phyloP scores from a whole-genome alignment of 192 early-diverging fungal genomes.

The Podila verticillata region DNA sequence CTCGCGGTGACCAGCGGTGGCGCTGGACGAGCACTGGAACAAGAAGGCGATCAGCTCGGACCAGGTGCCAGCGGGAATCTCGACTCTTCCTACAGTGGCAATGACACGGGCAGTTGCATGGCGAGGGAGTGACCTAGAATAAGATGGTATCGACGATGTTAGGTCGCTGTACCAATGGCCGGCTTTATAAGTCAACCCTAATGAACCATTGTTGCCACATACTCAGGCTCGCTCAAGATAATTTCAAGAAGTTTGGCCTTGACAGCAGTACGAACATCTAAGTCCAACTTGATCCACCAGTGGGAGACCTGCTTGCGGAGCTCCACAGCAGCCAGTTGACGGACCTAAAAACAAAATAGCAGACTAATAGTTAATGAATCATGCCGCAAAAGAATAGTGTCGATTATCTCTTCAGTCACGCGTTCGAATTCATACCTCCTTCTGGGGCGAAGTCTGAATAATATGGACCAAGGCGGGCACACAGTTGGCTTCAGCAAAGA shows the following conservation, averaged over 20 bases:
- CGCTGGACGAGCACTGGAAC: conserved; percentile 81
- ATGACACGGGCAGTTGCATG: conserved; percentile 89
- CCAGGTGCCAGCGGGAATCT: conserved; percentile 84
- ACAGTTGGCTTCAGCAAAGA: conserved; percentile 73
- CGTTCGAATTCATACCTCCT: conserved; percentile 40
- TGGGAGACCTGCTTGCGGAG: conserved; percentile 82
- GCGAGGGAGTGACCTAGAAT: conserved; percentile 68
- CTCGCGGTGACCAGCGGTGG: conserved; percentile 78
- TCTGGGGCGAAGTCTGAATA: conserved; percentile 64
- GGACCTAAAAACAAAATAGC: conserved; percentile 55
- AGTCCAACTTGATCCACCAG: conserved; percentile 80
- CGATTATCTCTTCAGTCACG: not conserved
- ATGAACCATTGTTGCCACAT: conserved; percentile 10
- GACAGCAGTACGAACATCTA: conserved; percentile 63
- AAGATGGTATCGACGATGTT: too few relatives aligned
- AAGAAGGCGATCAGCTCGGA: conserved; percentile 80
- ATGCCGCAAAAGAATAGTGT: not conserved
- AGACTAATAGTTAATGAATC: not conserved
- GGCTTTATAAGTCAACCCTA: not conserved
- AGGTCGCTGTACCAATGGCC: not conserved
- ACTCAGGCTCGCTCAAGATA: conserved; percentile 79
- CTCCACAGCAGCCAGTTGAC: conserved; percentile 91
- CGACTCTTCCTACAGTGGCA: conserved; percentile 85
- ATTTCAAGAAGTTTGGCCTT: conserved; percentile 76
- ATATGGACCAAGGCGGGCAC: conserved; percentile 82